phyloP scores from a whole-genome alignment of 2,329 filamentous ascomycete species.

The Seiridium unicorne region DNA sequence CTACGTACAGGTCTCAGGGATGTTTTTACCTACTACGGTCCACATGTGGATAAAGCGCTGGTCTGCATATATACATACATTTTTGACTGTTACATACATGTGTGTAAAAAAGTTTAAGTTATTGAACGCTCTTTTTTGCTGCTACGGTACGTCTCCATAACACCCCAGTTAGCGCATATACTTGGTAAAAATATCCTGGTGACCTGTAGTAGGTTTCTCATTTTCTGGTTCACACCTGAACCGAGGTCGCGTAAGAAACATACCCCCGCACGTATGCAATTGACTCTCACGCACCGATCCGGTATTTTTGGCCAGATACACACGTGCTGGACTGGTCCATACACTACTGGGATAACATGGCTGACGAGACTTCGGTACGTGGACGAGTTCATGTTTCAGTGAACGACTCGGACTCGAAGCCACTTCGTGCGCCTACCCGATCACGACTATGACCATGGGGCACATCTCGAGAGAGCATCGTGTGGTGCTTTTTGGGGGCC shows the following conservation, averaged over 20 bases:
- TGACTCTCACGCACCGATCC: background rate
- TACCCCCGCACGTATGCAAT: background rate
- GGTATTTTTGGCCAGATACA: background rate
- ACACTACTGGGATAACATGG: background rate
- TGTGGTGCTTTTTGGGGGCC: constrained; percentile 5
- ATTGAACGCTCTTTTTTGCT: too few species aligned
- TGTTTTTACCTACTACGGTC: too few species aligned
- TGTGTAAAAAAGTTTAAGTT: too few species aligned
- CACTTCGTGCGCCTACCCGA: background rate
- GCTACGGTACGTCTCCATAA: too few species aligned
- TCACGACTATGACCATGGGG: background rate
- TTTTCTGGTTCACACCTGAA: background rate
- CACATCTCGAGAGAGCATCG: background rate
- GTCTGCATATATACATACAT: too few species aligned
- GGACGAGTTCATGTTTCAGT: background rate
- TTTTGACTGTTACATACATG: too few species aligned
- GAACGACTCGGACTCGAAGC: background rate
- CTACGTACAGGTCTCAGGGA: too few species aligned
- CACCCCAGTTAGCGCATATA: too few species aligned
- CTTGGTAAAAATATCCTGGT: too few species aligned
- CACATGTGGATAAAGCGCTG: too few species aligned
- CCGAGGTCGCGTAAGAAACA: background rate
- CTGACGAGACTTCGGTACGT: too few species aligned
- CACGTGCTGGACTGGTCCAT: background rate
- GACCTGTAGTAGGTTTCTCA: background rate